Percentiles rank a stretch among this genome's conserved stretches.
phyloP scores from a whole-genome alignment of 176 grass and related monocot species.

The Cenchrus americanus region DNA sequence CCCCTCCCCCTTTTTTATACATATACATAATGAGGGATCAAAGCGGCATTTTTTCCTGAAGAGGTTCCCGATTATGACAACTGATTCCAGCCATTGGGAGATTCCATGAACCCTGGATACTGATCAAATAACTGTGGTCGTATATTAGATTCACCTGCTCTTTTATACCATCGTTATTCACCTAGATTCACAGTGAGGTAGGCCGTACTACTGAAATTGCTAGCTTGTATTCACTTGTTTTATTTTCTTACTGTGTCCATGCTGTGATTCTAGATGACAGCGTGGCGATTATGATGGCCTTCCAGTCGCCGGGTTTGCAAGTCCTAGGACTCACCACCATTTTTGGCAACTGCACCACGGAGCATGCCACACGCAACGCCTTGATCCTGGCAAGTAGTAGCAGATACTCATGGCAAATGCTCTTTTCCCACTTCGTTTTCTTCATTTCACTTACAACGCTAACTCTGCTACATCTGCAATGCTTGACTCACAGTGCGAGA shows the following conservation, averaged over 20 bases:
- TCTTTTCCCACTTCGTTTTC: background rate
- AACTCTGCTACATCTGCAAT: background rate
- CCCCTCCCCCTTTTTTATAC: too few species aligned
- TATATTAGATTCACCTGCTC: too few species aligned
- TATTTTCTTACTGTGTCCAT: background rate
- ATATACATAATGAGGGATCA: too few species aligned
- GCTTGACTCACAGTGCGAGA: conserved; percentile 74
- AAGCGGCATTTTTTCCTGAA: background rate
- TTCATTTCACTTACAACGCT: too few species aligned
- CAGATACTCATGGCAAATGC: background rate
- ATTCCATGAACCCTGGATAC: too few species aligned
- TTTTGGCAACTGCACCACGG: conserved; percentile 81
- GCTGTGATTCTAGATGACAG: conserved; percentile 68
- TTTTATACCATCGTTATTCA: too few species aligned
- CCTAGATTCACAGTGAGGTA: background rate
- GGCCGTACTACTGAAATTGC: background rate
- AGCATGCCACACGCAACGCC: conserved; percentile 73
- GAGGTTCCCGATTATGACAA: background rate
- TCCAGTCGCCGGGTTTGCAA: conserved; percentile 58
- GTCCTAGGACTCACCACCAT: conserved; percentile 85
- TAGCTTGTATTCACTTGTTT: background rate
- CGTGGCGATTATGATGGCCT: conserved; percentile 83
- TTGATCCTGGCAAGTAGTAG: conserved; percentile 68
- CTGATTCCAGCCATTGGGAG: too few species aligned
- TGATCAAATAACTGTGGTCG: too few species aligned